These are phyloP conservation scores for Gymnopilus dilepis DNA, from an alignment of 768 basidiomycete genomes.

Conservation along the genomic window DNA sequence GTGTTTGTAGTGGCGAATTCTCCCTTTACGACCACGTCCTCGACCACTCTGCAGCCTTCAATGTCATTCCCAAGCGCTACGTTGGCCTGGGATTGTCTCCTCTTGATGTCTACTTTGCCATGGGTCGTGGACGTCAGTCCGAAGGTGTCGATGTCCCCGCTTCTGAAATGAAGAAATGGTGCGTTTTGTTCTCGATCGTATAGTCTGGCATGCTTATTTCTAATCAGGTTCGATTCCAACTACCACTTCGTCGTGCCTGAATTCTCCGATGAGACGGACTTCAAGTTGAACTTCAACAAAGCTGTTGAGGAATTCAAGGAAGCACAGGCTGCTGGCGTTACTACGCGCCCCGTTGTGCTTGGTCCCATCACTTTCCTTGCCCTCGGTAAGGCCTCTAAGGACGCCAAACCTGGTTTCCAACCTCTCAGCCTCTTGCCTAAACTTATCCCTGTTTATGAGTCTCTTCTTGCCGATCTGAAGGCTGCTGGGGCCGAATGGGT, in stretches of 20 bases:
- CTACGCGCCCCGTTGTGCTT: conserved; percentile 93
- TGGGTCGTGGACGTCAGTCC: conserved; percentile 97
- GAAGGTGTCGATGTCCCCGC: conserved; percentile 96
- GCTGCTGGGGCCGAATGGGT: conserved; percentile 92
- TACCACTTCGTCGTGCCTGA: conserved; percentile 99
- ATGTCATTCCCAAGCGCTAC: conserved; percentile 96
- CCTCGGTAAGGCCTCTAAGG: conserved; percentile 90
- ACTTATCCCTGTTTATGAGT: conserved; percentile 89
- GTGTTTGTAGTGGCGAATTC: conserved; percentile 84
- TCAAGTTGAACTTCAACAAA: conserved; percentile 97
- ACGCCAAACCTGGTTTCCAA: conserved; percentile 82
- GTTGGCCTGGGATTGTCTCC: conserved; percentile 81
- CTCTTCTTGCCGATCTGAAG: conserved; percentile 90
- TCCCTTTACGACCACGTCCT: conserved; percentile 98
- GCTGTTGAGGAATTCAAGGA: conserved; percentile 92
- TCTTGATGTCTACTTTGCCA: conserved; percentile 97
- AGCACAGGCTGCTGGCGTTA: conserved; percentile 87
- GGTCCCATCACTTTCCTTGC: conserved; percentile 96
- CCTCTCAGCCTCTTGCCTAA: conserved; percentile 90
- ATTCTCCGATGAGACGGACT: conserved; percentile 86
- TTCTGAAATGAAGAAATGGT: conserved; percentile 99
- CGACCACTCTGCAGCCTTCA: conserved; percentile 95
- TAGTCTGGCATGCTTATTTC: conserved; percentile 9
- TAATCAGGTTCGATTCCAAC: conserved; percentile 92
- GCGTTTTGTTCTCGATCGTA: conserved; percentile 27